Evolutionary conservation across 2,329 filamentous ascomycete species (phyloP), one percentile per base, ranked within the genome.

Genomic region (Chaetomium strumarium): DNA sequence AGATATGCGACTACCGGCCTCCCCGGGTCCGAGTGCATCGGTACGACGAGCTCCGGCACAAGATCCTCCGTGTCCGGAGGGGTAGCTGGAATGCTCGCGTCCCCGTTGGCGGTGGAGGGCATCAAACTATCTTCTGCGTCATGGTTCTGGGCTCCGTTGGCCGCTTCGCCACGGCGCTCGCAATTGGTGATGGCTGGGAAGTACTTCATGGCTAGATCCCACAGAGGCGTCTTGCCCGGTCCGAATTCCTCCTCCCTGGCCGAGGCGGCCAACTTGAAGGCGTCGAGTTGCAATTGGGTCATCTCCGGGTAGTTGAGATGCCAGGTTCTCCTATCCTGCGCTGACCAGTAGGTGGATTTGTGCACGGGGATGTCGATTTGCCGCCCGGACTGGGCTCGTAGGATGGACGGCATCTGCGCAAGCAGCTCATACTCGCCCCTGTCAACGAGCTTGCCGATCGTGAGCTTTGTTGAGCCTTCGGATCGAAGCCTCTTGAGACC

Each of bases 261-360:
- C 31, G 68, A 60, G 1, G 80, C 80, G 14, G 77, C 79, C n/a
- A 72, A 64, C 16, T 71, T 67, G 64, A 83, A 84, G 2, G 75
- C 77, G 33, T 76, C 73, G 51, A 76, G 75, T 55, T 85, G 80
- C 7, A 80, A 69, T 51, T 79, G 75, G 0, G 77, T 83, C 79
- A 85, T 84, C 56, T 81, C 77, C 0, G 82, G 82, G 59, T 85
- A 85, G 46, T 78, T 65, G 4, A 83, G 70, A 57, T 85, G 82
- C 74, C 80, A 83, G 1, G 78, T 83, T 17, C 63, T 69, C 51
- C 70, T 70, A 58, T 84, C 75, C 41, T 72, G 70, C 3, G 70
- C 67, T 43, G 76, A 74, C 82, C 82, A 85, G 60, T 78, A 85
- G 1, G 72, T 72, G 7, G 70, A 72, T 57, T 84, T 83, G 58